A percentile compares a stretch with the other conserved stretches of the same genome.
These are phyloP conservation scores for Sugiyamaella floridensis DNA, from an alignment of 805 yeast species.

Conservation along the genomic window DNA sequence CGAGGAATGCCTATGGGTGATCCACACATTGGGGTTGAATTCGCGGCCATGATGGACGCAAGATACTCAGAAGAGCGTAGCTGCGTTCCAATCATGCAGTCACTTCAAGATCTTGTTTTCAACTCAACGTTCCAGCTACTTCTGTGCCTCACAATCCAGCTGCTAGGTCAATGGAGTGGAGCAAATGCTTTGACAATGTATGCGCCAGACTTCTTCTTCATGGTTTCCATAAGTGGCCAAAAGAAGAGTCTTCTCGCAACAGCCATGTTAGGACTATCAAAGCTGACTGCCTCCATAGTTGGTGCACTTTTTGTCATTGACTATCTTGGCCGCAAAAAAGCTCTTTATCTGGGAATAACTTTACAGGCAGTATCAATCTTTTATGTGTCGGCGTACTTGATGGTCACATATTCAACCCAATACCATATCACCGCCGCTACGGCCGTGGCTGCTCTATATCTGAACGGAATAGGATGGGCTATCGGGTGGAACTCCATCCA, in stretches of 20 bases:
- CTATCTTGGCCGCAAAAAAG: conserved; percentile 44
- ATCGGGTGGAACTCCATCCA: conserved; percentile 53
- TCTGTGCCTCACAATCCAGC: conserved; percentile 38
- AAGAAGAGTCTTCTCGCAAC: conserved; percentile 40
- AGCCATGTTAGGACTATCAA: conserved; percentile 48
- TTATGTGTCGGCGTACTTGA: conserved; percentile 43
- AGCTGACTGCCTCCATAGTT: conserved; percentile 42
- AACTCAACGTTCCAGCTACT: conserved; percentile 39
- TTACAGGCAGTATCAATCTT: conserved; percentile 39
- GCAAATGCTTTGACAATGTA: conserved; percentile 51
- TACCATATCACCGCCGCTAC: conserved; percentile 35
- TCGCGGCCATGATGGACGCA: conserved; percentile 46
- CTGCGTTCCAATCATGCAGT: conserved; percentile 10
- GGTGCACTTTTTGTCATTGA: conserved; percentile 51
- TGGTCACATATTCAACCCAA: conserved; percentile 35
- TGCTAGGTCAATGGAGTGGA: conserved; percentile 54
- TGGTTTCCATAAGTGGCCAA: conserved; percentile 40
- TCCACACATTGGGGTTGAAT: conserved; percentile 44
- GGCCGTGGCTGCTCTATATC: conserved; percentile 45
- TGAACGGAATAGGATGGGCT: conserved; percentile 53
- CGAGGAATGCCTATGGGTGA: conserved; percentile 42
- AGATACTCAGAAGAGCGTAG: conserved; percentile 33
- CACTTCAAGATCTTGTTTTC: conserved; percentile 33
- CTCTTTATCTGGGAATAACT: conserved; percentile 43
- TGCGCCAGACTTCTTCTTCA: conserved; percentile 45